Percentiles rank a stretch among this genome's conserved stretches.
These are phyloP conservation scores for Amaranthus tricolor DNA, from an alignment of 179 eudicot genomes.

Conservation along the genomic window DNA sequence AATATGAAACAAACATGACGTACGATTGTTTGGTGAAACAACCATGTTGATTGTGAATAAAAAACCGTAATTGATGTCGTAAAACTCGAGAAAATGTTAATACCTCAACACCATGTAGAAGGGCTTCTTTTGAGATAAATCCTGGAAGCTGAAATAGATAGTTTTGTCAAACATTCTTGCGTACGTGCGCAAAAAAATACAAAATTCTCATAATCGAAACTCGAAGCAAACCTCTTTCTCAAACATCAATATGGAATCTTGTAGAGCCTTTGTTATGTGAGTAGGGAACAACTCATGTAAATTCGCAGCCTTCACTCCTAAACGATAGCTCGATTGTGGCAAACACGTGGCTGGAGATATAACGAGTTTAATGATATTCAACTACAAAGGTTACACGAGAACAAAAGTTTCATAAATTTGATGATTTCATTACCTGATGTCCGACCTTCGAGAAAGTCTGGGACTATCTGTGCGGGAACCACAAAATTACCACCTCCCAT, in stretches of 20 bases:
- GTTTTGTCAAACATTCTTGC: neutral
- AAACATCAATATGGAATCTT: slow-evolving; percentile 68
- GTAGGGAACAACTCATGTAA: slow-evolving; percentile 76
- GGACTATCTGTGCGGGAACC: slow-evolving; percentile 82
- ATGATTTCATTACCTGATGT: slow-evolving; percentile 52
- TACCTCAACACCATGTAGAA: slow-evolving; percentile 99
- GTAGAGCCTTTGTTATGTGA: slow-evolving; percentile 76
- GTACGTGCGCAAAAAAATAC: neutral
- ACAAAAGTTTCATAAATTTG: neutral
- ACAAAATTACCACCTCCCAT: slow-evolving; percentile 83
- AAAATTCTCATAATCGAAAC: neutral
- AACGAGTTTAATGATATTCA: slow-evolving; percentile 9
- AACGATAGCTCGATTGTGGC: slow-evolving; percentile 87
- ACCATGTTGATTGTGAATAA: neutral
- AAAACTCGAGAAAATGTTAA: slow-evolving; percentile 2
- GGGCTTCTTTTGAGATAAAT: slow-evolving; percentile 62
- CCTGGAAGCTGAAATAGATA: slow-evolving; percentile 70
- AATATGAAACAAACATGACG: neutral
- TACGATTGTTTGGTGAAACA: neutral
- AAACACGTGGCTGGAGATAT: slow-evolving; percentile 47
- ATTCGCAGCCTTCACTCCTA: slow-evolving; percentile 79
- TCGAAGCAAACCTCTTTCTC: slow-evolving; percentile 62
- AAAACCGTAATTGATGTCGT: neutral
- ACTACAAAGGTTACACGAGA: neutral
- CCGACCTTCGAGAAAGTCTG: slow-evolving; percentile 74